Evolutionary conservation across 768 basidiomycete species (phyloP).

Genomic region (Rossbeevera mucosa): DNA sequence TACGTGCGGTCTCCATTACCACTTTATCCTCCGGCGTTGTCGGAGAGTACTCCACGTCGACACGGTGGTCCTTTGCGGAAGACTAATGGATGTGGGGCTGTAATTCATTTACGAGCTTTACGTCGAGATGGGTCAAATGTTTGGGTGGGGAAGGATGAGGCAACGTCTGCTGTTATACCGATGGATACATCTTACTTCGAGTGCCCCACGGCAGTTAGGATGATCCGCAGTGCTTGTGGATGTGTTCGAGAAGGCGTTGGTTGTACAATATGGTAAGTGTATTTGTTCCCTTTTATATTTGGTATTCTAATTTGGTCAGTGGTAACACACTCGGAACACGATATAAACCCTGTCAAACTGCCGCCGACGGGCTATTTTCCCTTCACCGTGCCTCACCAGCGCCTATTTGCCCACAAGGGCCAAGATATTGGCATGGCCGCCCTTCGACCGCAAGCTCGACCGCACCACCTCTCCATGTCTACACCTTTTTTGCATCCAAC

Average conservation of each 20-base stretch:
- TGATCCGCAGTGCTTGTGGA: constrained; percentile 55
- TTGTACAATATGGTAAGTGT: constrained; percentile 52
- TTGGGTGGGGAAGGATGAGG: constrained; percentile 55
- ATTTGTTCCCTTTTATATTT: not conserved
- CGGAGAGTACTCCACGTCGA: constrained; percentile 16
- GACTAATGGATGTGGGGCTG: constrained; percentile 60
- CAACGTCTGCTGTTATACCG: constrained; percentile 48
- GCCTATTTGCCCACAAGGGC: constrained; percentile 38
- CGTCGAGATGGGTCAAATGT: constrained; percentile 49
- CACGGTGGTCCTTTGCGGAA: constrained; percentile 5
- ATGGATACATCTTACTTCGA: constrained; percentile 61
- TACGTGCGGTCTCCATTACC: constrained; percentile 38
- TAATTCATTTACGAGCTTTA: constrained; percentile 53
- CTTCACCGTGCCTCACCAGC: constrained; percentile 14
- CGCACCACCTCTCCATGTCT: constrained; percentile 27
- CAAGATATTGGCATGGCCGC: constrained; percentile 38
- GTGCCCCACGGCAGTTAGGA: constrained; percentile 41
- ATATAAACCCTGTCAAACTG: constrained; percentile 56
- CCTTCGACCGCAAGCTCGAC: constrained; percentile 13
- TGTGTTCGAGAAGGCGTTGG: constrained; percentile 66
- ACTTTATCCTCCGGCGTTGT: constrained; percentile 26
- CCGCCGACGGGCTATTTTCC: constrained; percentile 43
- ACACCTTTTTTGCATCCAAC: constrained; percentile 46
- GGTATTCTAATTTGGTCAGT: constrained; percentile 31
- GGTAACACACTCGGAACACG: constrained; percentile 64